A percentile compares a stretch with the other conserved stretches of the same genome.
Conservation (phyloP, 768 basidiomycete genomes). For the Serendipita indica region DNA sequence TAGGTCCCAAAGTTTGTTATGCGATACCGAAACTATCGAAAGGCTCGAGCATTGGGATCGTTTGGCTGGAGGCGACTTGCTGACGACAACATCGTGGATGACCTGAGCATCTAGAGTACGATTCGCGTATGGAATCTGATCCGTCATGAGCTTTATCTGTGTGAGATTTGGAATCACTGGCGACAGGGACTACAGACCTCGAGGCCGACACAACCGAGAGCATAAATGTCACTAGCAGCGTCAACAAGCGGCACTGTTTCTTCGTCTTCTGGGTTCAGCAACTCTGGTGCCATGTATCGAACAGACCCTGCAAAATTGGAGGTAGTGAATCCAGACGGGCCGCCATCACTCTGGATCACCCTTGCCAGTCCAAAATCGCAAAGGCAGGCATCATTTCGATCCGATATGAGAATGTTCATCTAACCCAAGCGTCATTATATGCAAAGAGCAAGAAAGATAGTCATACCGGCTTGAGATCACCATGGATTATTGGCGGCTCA, state of each 20-base stretch:
- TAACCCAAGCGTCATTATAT: neutral
- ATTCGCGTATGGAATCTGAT: slow-evolving; percentile 4
- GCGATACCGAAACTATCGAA: too few relatives aligned
- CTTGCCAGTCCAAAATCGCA: slow-evolving; percentile 4
- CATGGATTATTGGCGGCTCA: neutral
- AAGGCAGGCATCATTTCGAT: neutral
- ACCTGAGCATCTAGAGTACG: neutral
- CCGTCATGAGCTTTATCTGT: slow-evolving; percentile 1
- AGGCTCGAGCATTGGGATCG: too few relatives aligned
- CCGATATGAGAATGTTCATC: slow-evolving; percentile 5
- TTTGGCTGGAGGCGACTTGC: neutral
- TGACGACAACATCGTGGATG: neutral
- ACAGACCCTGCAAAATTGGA: slow-evolving; percentile 3
- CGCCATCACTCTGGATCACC: neutral
- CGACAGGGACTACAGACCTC: neutral
- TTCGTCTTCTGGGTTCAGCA: slow-evolving; percentile 5
- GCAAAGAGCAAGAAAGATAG: neutral
- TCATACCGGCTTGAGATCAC: slow-evolving; percentile 4
- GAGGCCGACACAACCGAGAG: neutral
- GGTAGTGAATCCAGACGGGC: slow-evolving; percentile 1
- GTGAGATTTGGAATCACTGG: neutral
- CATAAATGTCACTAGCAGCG: neutral
- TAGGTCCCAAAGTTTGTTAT: neutral
- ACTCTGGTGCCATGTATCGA: slow-evolving; percentile 3
- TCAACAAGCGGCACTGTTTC: neutral